Base-by-base conservation (phyloP, 805 yeast species). In the Saccharomyces mikatae region DNA sequence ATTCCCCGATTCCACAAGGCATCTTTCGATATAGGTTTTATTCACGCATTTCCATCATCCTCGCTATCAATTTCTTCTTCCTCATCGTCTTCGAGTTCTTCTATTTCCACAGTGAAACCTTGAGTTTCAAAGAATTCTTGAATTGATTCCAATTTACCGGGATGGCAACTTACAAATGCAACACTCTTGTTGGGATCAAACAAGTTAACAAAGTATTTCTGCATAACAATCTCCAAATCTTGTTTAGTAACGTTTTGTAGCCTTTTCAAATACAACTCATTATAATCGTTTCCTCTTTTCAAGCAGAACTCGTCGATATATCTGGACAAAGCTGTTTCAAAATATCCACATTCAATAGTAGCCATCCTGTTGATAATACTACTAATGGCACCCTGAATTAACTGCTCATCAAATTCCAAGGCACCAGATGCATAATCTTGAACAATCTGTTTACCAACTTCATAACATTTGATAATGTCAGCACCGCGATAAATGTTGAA, bases 401-500 rank as follows among this genome's bases (percentile, higher is more conserved):
- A 74, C 48, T 79, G 74, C 9, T 72, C 70, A 52, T 88, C 94
- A 61, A 92, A 77, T 29, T 70, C 65, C 1, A 69, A 60, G 3
- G 60, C 68, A 1, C 90, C 96, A 49, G 65, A 61, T 1, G 84
- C 85, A 62, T 77, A 80, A 41, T 80, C 84, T 1, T 74, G 71
- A 8, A 90, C 85, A 51, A 89, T 84, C 41, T 78, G 71, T 58
- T 81, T 80, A 3, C 89, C 90, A 27, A 81, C 85, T 28, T 71
- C 68, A 71, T 80, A 80, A 21, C 82, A 77, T 58, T 82, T 81
- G 52, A 80, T 75, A 1, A 87, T 82, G 68, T 94, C 97, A 1
- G 96, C 80, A 13, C 95, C 96, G 58, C 97, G 79, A 63, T 88
- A 87, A 21, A 92, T 78, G 48, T 76, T 77, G 62, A 84, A 88